Base-by-base conservation (phyloP, 2,329 filamentous ascomycete species). In the Didymella exigua region DNA sequence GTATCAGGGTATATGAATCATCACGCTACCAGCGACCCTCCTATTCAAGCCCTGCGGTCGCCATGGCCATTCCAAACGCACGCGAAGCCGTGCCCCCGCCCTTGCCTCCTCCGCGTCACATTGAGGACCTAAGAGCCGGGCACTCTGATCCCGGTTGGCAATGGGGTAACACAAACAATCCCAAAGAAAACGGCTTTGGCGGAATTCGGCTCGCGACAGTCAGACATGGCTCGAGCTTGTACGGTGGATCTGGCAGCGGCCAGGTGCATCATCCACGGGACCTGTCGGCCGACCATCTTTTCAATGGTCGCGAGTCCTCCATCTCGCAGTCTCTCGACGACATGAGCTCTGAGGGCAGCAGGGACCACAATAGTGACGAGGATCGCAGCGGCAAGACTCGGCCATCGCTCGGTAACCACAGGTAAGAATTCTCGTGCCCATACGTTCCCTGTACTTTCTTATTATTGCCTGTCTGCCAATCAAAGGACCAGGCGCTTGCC, bases 121-220 rank as follows among this genome's bases (percentile, higher is more conserved):
- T 88, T 55, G 78, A 79, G 61, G 82, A 85, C 56, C 82, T 84
- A 52, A 75, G 85, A 60, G 76, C 79, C 63, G 72, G 79, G 59
- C 85, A 84, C 30, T 79, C 82, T 64, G 86, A 89, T 72, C 79
- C 82, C 50, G 85, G 82, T 56, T 88, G 85, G 85, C 77, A 82
- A 70, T 86, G 83, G 80, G 84, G 81, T 59, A 87, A 88, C 75
- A 77, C 78, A 54, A 86, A 87, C 73, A 78, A 78, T 45, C 77
- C 77, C 40, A 78, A 76, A 54, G 73, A 79, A 47, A 71, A 74
- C 44, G 76, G 79, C 60, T 80, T 82, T 69, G 78, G 78, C 49
- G 75, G 77, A 46, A 72, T 72, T 53, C 75, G 74, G 57, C 76
- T 76, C 41, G 74, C 69, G 41, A 76, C 72, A 43, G 70, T 82